Conservation (phyloP, 441 rosid genomes). For the Dalechampia spathulata region DNA sequence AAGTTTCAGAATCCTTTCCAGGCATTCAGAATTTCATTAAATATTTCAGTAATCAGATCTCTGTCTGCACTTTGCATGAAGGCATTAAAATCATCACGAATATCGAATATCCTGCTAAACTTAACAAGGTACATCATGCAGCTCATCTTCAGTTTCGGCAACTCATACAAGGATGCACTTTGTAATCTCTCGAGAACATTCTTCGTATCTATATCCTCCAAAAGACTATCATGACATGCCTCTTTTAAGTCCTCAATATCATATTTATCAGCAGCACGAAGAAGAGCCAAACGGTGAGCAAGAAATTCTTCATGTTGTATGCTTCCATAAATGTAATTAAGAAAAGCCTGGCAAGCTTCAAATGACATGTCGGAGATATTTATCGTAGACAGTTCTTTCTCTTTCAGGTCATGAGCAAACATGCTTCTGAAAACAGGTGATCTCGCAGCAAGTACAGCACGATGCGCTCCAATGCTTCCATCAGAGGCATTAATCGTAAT, state of each 20-base stretch:
- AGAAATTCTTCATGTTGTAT: conserved; percentile 63
- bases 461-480: conserved; percentile 84
- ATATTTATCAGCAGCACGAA: conserved; percentile 80
- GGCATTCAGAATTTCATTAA: conserved; percentile 64
- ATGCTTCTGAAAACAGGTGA: conserved; percentile 83
- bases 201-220: conserved; percentile 72
- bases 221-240: conserved; percentile 72
- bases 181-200: conserved; percentile 87
- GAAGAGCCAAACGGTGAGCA: conserved; percentile 61
- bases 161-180: conserved; percentile 52
- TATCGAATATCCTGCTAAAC: conserved; percentile 86
- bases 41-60: conserved; percentile 72
- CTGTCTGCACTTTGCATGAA: conserved; percentile 73
- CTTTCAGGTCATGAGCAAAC: conserved; percentile 83
- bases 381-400: conserved; percentile 68
- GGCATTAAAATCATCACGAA: conserved; percentile 56
- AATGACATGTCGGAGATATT: conserved; percentile 71
- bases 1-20: conserved; percentile 84
- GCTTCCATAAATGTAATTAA: conserved; percentile 71
- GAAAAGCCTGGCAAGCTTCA: conserved; percentile 69
- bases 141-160: conserved; percentile 61
- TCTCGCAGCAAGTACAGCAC: conserved; percentile 76
- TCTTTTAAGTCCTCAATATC: conserved; percentile 71
- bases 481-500: conserved; percentile 62
- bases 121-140: conserved; percentile 85